Conservation (phyloP, 2,329 filamentous ascomycete species). For the Rhexocercosporidium sp. region DNA sequence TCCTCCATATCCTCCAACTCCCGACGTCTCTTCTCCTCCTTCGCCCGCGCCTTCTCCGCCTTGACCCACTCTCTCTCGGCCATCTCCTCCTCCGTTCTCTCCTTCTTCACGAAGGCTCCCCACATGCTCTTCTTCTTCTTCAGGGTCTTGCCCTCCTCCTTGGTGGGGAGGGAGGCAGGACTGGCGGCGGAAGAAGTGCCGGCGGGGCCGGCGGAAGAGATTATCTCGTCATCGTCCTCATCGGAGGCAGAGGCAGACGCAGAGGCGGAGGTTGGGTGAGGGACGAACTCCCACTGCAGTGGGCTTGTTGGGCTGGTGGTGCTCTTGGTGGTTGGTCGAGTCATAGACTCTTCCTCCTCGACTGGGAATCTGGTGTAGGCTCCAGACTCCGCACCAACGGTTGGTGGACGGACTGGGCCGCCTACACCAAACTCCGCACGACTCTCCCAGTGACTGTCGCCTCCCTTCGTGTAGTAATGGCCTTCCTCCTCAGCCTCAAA, state of each 20-base stretch:
- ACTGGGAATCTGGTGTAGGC: neutral
- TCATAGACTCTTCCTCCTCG: neutral
- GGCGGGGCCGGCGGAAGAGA: neutral
- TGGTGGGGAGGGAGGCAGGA: neutral
- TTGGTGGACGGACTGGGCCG: neutral
- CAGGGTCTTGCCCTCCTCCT: neutral
- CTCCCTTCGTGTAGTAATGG: neutral
- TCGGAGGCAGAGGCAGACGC: too few relatives aligned
- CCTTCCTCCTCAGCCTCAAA: neutral
- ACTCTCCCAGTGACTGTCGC: neutral
- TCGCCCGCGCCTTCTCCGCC: neutral
- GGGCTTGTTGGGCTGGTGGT: neutral
- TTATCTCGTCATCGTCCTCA: neutral
- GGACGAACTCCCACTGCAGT: neutral
- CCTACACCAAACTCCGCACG: neutral
- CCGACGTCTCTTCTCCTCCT: neutral
- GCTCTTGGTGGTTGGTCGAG: neutral
- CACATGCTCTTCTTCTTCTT: slow-evolving; percentile 5
- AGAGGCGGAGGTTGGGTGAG: too few relatives aligned
- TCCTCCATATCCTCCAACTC: neutral
- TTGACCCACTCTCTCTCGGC: neutral
- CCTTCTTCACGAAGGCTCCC: neutral
- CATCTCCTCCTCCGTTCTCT: neutral
- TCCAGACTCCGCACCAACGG: neutral
- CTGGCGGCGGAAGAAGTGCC: neutral